These are phyloP conservation scores for Diplosphaera chodatii DNA, from an alignment of 139 green algal genomes.

Conservation along the genomic window DNA sequence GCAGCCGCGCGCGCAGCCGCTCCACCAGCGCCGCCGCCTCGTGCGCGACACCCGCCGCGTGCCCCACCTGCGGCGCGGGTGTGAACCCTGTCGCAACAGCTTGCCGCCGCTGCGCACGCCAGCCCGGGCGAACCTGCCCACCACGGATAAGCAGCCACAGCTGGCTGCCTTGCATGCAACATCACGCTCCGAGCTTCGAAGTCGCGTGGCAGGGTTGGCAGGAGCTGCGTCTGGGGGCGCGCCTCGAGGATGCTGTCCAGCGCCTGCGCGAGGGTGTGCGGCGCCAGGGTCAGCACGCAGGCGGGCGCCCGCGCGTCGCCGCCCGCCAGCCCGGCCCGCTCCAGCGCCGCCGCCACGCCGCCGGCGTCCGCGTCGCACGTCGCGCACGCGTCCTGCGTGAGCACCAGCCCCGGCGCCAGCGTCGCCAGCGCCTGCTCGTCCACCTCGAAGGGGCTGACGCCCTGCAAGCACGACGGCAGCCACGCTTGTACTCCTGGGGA, in stretches of 20 bases:
- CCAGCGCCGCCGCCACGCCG: slow-evolving; percentile 30
- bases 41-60: slow-evolving; percentile 44
- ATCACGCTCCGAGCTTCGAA: no score
- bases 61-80: slow-evolving; percentile 65
- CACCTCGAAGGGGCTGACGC: slow-evolving; percentile 28
- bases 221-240: no score
- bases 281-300: slow-evolving; percentile 27
- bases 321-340: slow-evolving; percentile 9
- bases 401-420: slow-evolving; percentile 58
- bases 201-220: no score
- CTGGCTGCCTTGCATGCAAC: no score
- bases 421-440: slow-evolving; percentile 60
- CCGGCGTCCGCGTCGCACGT: slow-evolving; percentile 15
- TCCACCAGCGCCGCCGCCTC: slow-evolving; percentile 55
- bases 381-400: slow-evolving; percentile 49
- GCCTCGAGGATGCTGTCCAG: slow-evolving; percentile 68
- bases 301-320: slow-evolving; percentile 2
- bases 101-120: no score
- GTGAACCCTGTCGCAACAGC: no score
- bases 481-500: no score
- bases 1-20: slow-evolving; percentile 59
- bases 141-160: no score
- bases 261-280: slow-evolving; percentile 63
- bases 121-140: no score
- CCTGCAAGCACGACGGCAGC: no score